Evolutionary conservation across 495 filamentous ascomycete species (phyloP).

Genomic region (Parachaetomium inaequale): DNA sequence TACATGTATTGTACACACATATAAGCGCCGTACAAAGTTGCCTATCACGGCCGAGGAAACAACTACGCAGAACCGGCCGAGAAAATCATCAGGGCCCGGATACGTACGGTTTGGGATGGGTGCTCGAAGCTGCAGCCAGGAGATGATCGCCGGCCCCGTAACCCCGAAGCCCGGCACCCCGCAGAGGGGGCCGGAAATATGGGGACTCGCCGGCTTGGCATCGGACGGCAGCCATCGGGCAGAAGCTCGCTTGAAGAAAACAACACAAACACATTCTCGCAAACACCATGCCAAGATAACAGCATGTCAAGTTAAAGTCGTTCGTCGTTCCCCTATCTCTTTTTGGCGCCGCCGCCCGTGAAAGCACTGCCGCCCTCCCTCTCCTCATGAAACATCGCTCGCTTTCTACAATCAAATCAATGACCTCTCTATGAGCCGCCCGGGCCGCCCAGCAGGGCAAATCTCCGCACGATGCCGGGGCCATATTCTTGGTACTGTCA

Average conservation of each 20-base stretch:
- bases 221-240: background rate
- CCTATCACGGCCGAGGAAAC: too few relatives aligned
- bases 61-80: too few relatives aligned
- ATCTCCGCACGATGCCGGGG: slow-evolving; percentile 90
- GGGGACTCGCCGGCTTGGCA: slow-evolving; percentile 1
- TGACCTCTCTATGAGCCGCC: slow-evolving; percentile 53
- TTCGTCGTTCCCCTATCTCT: slow-evolving; percentile 21
- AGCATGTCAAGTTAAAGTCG: slow-evolving; percentile 3
- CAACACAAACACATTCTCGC: background rate
- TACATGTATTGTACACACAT: too few relatives aligned
- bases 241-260: too few relatives aligned
- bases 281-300: background rate
- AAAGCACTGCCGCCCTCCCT: slow-evolving; percentile 19
- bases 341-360: slow-evolving; percentile 20
- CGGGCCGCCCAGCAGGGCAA: slow-evolving; percentile 89
- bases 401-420: slow-evolving; percentile 24
- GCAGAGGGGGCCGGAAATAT: background rate
- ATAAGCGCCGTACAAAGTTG: too few relatives aligned
- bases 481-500: slow-evolving; percentile 85
- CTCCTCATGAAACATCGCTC: slow-evolving; percentile 22
- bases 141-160: background rate
- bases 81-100: too few relatives aligned
- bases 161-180: background rate
- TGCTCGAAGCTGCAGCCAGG: too few relatives aligned
- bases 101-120: too few relatives aligned